These are phyloP conservation scores for Cinnamomum micranthum DNA, from an alignment of 164 flowering plant genomes.

Conservation along the genomic window DNA sequence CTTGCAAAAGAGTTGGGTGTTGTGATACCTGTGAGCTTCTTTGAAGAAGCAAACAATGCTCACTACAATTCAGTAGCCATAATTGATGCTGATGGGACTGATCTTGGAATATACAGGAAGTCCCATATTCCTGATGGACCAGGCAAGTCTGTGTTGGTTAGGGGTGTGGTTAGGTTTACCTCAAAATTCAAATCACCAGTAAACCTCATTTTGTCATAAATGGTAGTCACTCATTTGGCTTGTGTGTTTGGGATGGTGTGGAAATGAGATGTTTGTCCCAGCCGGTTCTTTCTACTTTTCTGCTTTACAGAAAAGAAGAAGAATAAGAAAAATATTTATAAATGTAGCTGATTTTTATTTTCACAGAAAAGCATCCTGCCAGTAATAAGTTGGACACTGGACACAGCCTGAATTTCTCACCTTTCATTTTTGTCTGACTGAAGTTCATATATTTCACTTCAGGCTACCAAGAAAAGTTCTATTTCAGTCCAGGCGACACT, in stretches of 20 bases:
- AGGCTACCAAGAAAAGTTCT: constrained; percentile 98
- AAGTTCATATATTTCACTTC: constrained; percentile 18
- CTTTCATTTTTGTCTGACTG: not conserved
- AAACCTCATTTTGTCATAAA: not conserved
- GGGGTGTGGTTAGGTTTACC: not conserved
- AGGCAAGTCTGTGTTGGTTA: constrained; percentile 33
- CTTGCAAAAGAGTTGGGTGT: constrained; percentile 94
- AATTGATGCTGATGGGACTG: constrained; percentile 96
- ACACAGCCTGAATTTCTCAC: not conserved
- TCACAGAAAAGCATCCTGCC: not conserved
- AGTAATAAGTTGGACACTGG: not conserved
- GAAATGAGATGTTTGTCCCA: not conserved
- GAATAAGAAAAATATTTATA: not conserved
- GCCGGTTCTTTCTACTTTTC: not conserved
- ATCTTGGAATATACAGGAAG: constrained; percentile 90
- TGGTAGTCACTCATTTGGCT: not conserved
- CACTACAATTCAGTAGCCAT: constrained; percentile 93
- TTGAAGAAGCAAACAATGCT: constrained; percentile 97
- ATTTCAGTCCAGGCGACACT: constrained; percentile 97
- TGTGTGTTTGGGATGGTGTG: not conserved
- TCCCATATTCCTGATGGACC: constrained; percentile 99
- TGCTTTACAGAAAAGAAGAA: not conserved
- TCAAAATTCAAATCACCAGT: not conserved
- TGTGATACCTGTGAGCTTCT: constrained; percentile 95
- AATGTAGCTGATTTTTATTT: not conserved